Base-by-base conservation (phyloP, 2,329 filamentous ascomycete species). In the Ramularia collo-cygni region DNA sequence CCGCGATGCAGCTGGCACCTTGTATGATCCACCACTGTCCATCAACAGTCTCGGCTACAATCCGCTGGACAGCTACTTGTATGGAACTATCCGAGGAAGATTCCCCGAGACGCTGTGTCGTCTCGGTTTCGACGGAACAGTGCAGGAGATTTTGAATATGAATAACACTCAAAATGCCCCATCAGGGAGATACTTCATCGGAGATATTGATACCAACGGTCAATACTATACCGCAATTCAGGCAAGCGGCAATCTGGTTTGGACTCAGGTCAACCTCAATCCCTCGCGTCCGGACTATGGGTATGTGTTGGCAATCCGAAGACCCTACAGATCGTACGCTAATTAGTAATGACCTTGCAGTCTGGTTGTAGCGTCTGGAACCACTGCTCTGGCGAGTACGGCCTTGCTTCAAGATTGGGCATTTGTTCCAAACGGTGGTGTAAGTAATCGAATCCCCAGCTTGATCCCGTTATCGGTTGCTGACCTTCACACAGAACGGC, bases 31-130 rank as follows among this genome's bases (percentile, higher is more conserved):
- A n/a, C n/a, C n/a, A 24, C 21, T 24, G 10, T 24, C 21, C n/a
- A 35, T 41, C 35, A 47, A 47, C 34, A 44, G 41, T 5, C 15
- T 47, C 17, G 45, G 24, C 5, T 44, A 40, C 36, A 47, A 47
- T 18, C 28, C 36, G 2, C 16, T 42, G 6, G 42, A 47, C 32
- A 40, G 17, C 15, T 47, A 47, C 21, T 29, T 47, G 10, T 47
- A 47, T 17, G 35, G 34, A 2, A 47, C 38, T 2, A 31, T 42
- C 32, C 45, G 45, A 15, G 42, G 39, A 4, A n/a, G 19, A 4
- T 31, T 27, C 16, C 35, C 35, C 7, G 45, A 42, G 16, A 18
- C 14, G 8, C 31, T 44, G 16, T 19, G 15, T 26, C 41, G 41
- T 12, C 13, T 43, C 19, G 37, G 41, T 24, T 24, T 6, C 10